phyloP scores from a whole-genome alignment of 345 rosid species.

The Salix caprea region DNA sequence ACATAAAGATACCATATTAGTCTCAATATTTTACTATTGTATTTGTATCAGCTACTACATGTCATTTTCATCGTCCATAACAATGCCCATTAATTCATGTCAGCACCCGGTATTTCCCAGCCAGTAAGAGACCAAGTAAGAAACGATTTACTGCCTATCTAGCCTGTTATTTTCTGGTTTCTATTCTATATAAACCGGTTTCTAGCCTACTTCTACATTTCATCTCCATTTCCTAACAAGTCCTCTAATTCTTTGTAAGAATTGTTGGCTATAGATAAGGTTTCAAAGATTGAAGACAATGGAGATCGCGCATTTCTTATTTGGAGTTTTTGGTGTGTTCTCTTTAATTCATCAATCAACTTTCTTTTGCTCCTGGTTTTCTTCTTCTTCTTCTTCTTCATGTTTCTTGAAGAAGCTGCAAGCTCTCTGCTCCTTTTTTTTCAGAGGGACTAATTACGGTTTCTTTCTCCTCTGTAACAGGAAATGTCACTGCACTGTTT shows the following conservation, averaged over 20 bases:
- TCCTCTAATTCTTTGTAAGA: not conserved
- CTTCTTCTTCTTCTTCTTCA: conserved; percentile 1
- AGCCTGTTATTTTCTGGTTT: conserved; percentile 6
- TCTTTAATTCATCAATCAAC: not conserved
- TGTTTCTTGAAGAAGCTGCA: not conserved
- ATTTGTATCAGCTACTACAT: too few relatives aligned
- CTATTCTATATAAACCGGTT: conserved; percentile 26
- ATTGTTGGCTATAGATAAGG: too few relatives aligned
- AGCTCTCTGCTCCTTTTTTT: not conserved
- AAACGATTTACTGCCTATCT: not conserved
- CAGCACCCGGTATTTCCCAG: not conserved
- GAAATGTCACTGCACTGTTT: conserved; percentile 93
- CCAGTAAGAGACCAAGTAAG: too few relatives aligned
- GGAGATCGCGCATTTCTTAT: conserved; percentile 68
- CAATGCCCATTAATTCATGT: not conserved
- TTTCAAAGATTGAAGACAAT: conserved; percentile 17
- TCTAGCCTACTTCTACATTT: not conserved
- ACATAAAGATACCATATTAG: too few relatives aligned
- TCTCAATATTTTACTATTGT: too few relatives aligned
- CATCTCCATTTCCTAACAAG: not conserved
- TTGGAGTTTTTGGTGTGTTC: conserved; percentile 78
- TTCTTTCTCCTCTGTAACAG: conserved; percentile 35
- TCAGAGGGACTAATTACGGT: not conserved
- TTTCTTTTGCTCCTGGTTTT: not conserved
- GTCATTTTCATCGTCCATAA: not conserved